Evolutionary conservation across 352 stramenopile species (phyloP), one percentile per base, ranked within the genome.

Genomic region (Phytophthora syringae): DNA sequence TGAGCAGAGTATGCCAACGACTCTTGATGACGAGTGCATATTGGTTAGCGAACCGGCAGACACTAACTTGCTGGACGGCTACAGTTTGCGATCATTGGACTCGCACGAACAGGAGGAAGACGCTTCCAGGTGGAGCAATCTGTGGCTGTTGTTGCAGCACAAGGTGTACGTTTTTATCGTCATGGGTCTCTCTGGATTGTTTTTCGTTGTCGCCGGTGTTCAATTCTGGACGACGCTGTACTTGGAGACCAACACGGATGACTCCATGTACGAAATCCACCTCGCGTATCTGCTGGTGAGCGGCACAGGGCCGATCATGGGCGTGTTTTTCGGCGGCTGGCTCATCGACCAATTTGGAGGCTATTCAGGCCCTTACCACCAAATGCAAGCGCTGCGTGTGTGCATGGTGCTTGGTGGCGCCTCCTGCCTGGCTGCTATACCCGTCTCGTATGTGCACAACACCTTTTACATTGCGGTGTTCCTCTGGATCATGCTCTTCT

Each of bases 151-250:
- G 25, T 62, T 90, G 30, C 68, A 84, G 36, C 75, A 90, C 37
- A 72, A 70, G 34, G 85, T 94, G 16, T 95, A 85, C 56, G 84
- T 92, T 51, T 89, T 79, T 22, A 82, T 93, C 58, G 85, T 95
- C 27, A 79, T 95, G 40, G 86, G 80, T 0, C 72, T 95, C 27
- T 95, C 86, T 15, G 81, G 83, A 43, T 72, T 95, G 28, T 95
- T 93, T 69, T 95, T 92, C 59, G 85, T 93, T 28, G 86, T 95
- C 20, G 79, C 86, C 0, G 84, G 84, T 20, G 70, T 95, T 43
- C 86, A 95, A 57, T 93, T 92, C 66, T 95, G 86, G 86, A 92
- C 86, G 7, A 95, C 86, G 55, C 74, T 92, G 22, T 94, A 90
- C 61, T 72, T 95, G 47, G 86, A 85, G 52, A 94, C 85, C 21